These are phyloP conservation scores for Cytospora chrysosperma DNA, from an alignment of 2,329 filamentous ascomycete genomes.

Conservation along the genomic window DNA sequence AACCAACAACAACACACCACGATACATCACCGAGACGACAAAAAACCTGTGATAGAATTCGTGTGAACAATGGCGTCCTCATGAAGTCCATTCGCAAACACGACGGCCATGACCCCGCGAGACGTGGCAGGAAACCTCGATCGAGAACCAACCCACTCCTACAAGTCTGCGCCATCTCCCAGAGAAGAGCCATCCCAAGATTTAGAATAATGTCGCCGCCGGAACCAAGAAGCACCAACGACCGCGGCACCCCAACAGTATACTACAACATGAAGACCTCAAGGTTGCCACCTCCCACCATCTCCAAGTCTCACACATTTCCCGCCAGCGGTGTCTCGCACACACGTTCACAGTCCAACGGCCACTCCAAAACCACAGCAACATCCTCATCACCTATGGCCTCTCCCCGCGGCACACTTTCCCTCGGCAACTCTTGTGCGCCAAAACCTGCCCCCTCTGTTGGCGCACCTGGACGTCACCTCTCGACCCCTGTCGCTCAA, in stretches of 20 bases:
- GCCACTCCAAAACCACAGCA: constrained; percentile 40
- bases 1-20: no score
- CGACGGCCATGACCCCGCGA: constrained; percentile 16
- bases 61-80: constrained; percentile 13
- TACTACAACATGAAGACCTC: constrained; percentile 50
- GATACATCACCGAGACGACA: neutral
- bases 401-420: constrained; percentile 52
- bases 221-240: constrained; percentile 32
- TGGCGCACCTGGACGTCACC: constrained; percentile 5
- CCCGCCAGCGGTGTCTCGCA: constrained; percentile 32
- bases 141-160: constrained; percentile 12
- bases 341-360: constrained; percentile 40
- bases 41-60: constrained; percentile 1
- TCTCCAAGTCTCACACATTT: constrained; percentile 32
- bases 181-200: neutral
- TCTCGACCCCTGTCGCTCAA: constrained; percentile 27
- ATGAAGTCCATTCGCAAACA: constrained; percentile 16
- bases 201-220: constrained; percentile 26
- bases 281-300: constrained; percentile 37
- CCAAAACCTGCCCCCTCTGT: constrained; percentile 48
- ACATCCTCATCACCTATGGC: constrained; percentile 51
- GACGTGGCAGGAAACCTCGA: constrained; percentile 11
- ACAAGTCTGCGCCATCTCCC: constrained; percentile 5
- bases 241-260: constrained; percentile 32
- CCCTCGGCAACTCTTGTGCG: constrained; percentile 54